These are phyloP conservation scores for Hypoxylon intermedium DNA, from an alignment of 495 filamentous ascomycete species.

Conservation along the genomic window DNA sequence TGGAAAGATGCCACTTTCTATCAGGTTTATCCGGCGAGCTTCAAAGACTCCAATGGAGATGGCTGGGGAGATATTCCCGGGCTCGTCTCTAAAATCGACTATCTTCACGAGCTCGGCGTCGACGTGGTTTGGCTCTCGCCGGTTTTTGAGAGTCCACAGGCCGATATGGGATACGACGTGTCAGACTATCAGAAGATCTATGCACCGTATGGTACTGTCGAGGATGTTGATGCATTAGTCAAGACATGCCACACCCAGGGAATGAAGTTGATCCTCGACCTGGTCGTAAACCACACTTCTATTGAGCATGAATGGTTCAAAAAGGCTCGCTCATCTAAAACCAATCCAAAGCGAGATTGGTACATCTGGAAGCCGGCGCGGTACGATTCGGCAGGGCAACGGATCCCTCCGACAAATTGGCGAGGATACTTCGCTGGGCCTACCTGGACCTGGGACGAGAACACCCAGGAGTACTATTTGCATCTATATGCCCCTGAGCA, in stretches of 20 bases:
- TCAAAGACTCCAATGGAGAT: conserved; percentile 71
- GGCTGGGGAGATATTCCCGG: conserved; percentile 73
- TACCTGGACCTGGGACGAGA: conserved; percentile 71
- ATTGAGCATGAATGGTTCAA: conserved; percentile 79
- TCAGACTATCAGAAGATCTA: conserved; percentile 71
- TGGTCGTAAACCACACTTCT: conserved; percentile 83
- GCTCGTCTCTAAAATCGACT: conserved; percentile 69
- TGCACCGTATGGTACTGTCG: conserved; percentile 65
- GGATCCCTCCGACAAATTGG: conserved; percentile 77
- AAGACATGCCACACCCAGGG: conserved; percentile 59
- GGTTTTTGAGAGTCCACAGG: conserved; percentile 69
- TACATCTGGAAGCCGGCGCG: conserved; percentile 74
- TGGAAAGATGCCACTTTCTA: conserved; percentile 62
- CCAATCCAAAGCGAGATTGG: conserved; percentile 71
- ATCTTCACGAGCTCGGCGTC: conserved; percentile 67
- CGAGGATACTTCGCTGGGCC: conserved; percentile 60
- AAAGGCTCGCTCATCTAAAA: conserved; percentile 66
- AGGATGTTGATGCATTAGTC: conserved; percentile 70
- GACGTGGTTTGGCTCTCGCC: conserved; percentile 75
- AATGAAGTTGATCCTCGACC: conserved; percentile 76
- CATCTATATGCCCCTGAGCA: conserved; percentile 70
- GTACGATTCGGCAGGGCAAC: conserved; percentile 64
- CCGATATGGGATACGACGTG: conserved; percentile 73
- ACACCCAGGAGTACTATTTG: conserved; percentile 72
- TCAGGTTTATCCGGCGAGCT: conserved; percentile 73